Base-by-base conservation (phyloP, 345 rosid genomes). In the Dipteronia sinensis region DNA sequence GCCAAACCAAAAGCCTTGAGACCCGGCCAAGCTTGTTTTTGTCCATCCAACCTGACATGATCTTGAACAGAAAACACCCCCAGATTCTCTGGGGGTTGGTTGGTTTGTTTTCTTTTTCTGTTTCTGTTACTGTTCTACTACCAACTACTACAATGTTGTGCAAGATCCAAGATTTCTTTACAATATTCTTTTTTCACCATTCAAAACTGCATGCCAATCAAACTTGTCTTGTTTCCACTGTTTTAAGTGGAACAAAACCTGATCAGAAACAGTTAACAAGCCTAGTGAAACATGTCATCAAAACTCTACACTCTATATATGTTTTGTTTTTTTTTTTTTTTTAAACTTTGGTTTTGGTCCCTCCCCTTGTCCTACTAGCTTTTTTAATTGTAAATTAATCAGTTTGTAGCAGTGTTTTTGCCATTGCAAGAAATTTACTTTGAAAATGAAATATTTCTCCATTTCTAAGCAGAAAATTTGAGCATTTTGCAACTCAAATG, bases 51-150 rank as follows among this genome's bases (percentile, higher is more conserved):
- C 38, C 59, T 72, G 75, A 25, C 55, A 67, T 67, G 22, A 75
- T 77, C 80, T 76, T 47, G 34, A 77, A 67, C 83, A 62, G 75
- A 34, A 84, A 67, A 77, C 72, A 69, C 67, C 70, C 67, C 66
- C 68, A 69, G 19, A 81, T 69, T 82, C 76, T 67, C 46, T 29
- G 77, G 0, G 70, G 64, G 2, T 34, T 34, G 4, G 12, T 59
- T 59, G 64, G 27, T 58, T 34, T 34, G 38, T 34, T 34, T 34
- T 31, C 34, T 4, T 31, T 31, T 31, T 34, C 38, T 34, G 6
- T 0, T 34, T 34, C 38, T 34, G 38, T 0, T 51, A 29, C 55
- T 51, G 42, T 74, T 51, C 61, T 29, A 49, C 22, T 47, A 17
- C 22, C 22, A 58, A 58, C 27, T 42, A 42, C 46, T 1, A 42